Evolutionary conservation across 1,284 basidiomycete genomes (phyloP).

Genomic region (Dichomitus squalens): DNA sequence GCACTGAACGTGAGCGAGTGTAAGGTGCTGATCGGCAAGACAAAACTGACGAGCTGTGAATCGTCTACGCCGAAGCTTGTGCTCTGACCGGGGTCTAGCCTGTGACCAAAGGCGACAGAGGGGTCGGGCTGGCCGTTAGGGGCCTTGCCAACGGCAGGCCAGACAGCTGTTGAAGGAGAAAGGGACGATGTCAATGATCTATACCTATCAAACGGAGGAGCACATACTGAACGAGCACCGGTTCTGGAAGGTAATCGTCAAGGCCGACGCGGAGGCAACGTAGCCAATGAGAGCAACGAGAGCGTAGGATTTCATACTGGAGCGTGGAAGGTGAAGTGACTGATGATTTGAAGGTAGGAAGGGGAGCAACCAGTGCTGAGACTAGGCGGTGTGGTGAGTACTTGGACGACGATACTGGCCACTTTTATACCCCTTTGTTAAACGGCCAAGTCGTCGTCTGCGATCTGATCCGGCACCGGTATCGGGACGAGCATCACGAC

Average conservation of each 20-base stretch:
- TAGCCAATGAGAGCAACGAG: neutral
- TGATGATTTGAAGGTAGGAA: neutral
- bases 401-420: too few relatives aligned
- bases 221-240: neutral
- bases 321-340: neutral
- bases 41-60: neutral
- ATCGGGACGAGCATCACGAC: neutral
- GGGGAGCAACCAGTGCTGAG: neutral
- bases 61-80: neutral
- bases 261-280: neutral
- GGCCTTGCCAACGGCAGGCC: neutral
- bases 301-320: neutral
- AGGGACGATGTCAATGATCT: neutral
- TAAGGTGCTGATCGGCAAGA: too few relatives aligned
- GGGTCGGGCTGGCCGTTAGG: neutral
- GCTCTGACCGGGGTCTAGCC: neutral
- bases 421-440: neutral
- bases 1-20: neutral
- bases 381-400: neutral
- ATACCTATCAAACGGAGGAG: too few relatives aligned
- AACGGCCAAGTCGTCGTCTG: neutral
- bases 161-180: neutral
- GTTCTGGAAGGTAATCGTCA: conserved; percentile 1
- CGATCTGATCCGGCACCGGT: neutral
- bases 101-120: neutral